Evolutionary conservation across 1,284 basidiomycete genomes (phyloP).

Genomic region (Cryptococcus sp.): DNA sequence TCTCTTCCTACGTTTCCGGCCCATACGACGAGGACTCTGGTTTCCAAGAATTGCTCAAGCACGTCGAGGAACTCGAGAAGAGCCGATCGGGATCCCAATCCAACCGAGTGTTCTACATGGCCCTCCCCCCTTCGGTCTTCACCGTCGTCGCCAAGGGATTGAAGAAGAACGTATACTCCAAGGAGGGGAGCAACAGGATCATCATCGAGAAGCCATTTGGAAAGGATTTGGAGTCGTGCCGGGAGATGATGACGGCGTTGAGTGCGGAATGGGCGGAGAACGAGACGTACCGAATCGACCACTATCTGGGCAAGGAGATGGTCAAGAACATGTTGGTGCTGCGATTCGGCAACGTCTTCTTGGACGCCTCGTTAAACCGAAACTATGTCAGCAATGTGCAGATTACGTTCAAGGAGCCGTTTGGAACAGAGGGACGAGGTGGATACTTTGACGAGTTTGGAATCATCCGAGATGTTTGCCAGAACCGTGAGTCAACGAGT

Average conservation of each 20-base stretch:
- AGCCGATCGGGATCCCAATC: constrained; percentile 50
- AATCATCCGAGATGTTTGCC: constrained; percentile 90
- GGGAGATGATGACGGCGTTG: constrained; percentile 68
- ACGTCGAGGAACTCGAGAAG: constrained; percentile 70
- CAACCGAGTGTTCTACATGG: constrained; percentile 87
- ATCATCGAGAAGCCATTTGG: constrained; percentile 97
- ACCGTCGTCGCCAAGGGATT: constrained; percentile 76
- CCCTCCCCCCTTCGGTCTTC: constrained; percentile 89
- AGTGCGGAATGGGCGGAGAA: constrained; percentile 88
- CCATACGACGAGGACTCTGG: constrained; percentile 76
- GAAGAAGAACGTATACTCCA: constrained; percentile 70
- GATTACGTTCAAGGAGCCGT: constrained; percentile 97
- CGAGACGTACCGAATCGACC: constrained; percentile 96
- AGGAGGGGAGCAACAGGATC: constrained; percentile 73
- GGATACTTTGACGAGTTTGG: constrained; percentile 99
- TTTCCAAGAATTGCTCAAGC: constrained; percentile 69
- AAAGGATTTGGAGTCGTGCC: constrained; percentile 82
- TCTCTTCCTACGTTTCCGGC: constrained; percentile 76
- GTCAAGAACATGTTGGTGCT: constrained; percentile 93
- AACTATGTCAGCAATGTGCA: constrained; percentile 91
- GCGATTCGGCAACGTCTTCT: constrained; percentile 84
- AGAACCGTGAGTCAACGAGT: constrained; percentile 84
- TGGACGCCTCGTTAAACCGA: constrained; percentile 85
- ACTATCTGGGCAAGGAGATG: constrained; percentile 98
- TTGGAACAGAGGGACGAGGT: constrained; percentile 92